These are phyloP conservation scores for Leccinellum rugosiceps DNA, from an alignment of 768 basidiomycete species.

Conservation along the genomic window DNA sequence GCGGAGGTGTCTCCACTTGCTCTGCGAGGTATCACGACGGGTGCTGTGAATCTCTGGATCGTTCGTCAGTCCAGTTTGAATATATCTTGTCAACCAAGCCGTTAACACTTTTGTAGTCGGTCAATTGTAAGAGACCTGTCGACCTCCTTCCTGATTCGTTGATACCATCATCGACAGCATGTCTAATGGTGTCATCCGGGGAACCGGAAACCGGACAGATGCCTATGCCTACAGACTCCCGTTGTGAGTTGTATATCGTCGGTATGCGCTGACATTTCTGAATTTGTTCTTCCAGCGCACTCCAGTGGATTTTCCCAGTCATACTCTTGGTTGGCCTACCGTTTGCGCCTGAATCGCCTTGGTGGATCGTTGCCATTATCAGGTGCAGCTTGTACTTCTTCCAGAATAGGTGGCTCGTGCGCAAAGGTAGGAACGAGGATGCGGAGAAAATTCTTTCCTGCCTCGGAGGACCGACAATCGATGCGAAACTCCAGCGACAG, in stretches of 20 bases:
- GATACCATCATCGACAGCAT: slow-evolving; percentile 6
- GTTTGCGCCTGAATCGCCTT: slow-evolving; percentile 31
- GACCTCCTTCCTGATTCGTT: not conserved
- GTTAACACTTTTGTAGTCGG: slow-evolving; percentile 13
- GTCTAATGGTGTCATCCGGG: slow-evolving; percentile 26
- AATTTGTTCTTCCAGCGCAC: slow-evolving; percentile 11
- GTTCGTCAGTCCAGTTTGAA: slow-evolving; percentile 11
- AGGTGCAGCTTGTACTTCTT: no score
- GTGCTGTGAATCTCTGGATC: slow-evolving; percentile 25
- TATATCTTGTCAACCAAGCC: not conserved
- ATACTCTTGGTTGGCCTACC: slow-evolving; percentile 30
- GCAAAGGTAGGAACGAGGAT: slow-evolving; percentile 25
- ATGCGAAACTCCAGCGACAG: slow-evolving; percentile 21
- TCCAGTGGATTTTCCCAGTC: slow-evolving; percentile 35
- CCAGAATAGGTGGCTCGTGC: slow-evolving; percentile 36
- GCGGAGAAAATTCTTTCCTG: slow-evolving; percentile 18
- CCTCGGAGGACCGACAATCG: slow-evolving; percentile 22
- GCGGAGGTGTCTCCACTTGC: slow-evolving; percentile 30
- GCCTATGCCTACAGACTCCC: slow-evolving; percentile 28
- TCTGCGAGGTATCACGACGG: slow-evolving; percentile 24
- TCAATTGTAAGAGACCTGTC: slow-evolving; percentile 15
- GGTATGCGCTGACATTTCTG: not conserved
- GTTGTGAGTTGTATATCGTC: slow-evolving; percentile 14
- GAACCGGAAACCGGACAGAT: slow-evolving; percentile 19
- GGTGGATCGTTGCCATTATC: no score